Evolutionary conservation across 495 filamentous ascomycete genomes (phyloP), one percentile per base, ranked within the genome.

Genomic region (Cercophora newfieldiana): DNA sequence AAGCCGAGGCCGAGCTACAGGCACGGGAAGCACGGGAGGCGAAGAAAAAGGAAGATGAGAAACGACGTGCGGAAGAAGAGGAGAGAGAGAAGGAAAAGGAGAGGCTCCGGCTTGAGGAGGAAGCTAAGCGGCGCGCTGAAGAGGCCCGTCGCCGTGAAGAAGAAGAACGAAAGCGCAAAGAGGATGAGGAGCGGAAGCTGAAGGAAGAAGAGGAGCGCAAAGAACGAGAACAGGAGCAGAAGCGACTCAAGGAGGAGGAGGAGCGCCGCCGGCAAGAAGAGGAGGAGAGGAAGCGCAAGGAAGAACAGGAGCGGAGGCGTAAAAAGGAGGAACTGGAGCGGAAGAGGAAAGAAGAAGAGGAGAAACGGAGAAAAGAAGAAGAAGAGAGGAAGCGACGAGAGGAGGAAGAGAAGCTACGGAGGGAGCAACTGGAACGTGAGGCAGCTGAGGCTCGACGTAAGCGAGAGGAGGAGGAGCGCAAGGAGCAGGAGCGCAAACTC

Each of bases 241-340:
- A 68, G 50, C 49, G 68, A 7, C 78, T 64, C 12, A 60, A 64
- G 10, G 78, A 78, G 64, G 71, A 72, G 53, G 71, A 68, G 66
- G 73, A 76, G 24, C 37, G 22, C 5, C 31, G 37, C 25, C 77
- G 80, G 75, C 19, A 85, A 85, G 71, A 86, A 83, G 66, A 88
- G 85, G 71, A 74, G 49, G 71, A 79, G 28, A 68, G 72, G 33
- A 72, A 70, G 59, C 72, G 70, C 53, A 44, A 44, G 37, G 37
- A 44, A 44, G 37, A 44, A 44, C 10, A 14, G 12, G 37, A 44
- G 37, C 37, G 37, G 4, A 44, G 18, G 37, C 37, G 37, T 14
- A 44, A 44, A 16, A 75, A 74, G 30, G 79, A 82, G 61, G 73
- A 75, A 58, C 72, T 72, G 26, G 69, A 73, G 33, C 77, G 76